Base-by-base conservation (phyloP, 2,329 filamentous ascomycete genomes). In the Xylaria sp. region DNA sequence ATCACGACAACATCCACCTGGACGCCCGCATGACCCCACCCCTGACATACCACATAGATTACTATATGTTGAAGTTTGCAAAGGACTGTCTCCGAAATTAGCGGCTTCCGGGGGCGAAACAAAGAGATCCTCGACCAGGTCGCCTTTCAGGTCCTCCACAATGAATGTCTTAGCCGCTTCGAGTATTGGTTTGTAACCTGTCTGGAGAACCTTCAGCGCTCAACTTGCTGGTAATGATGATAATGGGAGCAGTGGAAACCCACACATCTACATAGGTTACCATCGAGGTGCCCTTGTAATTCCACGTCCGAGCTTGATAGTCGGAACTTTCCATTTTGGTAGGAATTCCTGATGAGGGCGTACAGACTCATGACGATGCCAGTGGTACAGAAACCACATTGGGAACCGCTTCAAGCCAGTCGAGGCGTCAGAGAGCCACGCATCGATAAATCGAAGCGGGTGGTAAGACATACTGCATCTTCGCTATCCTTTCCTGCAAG, bases 311-410 rank as follows among this genome's bases (percentile, higher is more conserved):
- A 86, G 0, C 45, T 42, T 2, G 57, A 57, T 91, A 92, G 20
- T 80, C 77, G 4, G 84, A 78, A 62, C 90, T 88, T 68, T 96
- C 96, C 60, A 19, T 59, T 54, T 37, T 21, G 56, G 22, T 63
- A 63, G 1, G 60, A 59, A 39, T 61, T 63, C 54, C 93, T 83
- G 29, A 97, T 78, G 37, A 97, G 79, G 6, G 93, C 92, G 72
- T 97, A 97, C 49, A 97, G 73, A 70, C 91, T 96, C 89, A 97
- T 97, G 57, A 97, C 92, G 66, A 97, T 97, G 5, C 92, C 92
- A 4, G 93, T 93, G 0, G 92, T 97, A 69, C 92, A 97, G 74
- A 97, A 97, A 0, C 91, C 81, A 52, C 81, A 97, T 71, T 97
- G 92, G 62, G 90, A 94, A 39, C 93, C 93, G 75, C 96, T 92